These are phyloP conservation scores for Yamadazyma pseudoaaseri DNA, from an alignment of 1,139 yeast species.

Conservation along the genomic window DNA sequence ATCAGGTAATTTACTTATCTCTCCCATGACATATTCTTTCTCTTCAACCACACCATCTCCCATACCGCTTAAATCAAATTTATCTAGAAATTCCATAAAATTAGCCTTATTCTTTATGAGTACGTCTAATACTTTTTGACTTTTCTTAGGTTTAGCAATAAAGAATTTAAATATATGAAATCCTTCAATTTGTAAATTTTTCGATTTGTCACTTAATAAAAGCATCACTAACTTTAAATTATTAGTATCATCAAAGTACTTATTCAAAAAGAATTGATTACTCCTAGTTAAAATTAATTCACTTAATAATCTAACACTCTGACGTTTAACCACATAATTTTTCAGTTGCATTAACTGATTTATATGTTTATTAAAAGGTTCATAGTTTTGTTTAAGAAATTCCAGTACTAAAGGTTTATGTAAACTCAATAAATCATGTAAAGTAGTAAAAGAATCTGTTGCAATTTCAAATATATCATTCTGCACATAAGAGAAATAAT, in stretches of 20 bases:
- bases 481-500: slow-evolving; percentile 75
- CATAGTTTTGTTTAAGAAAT: slow-evolving; percentile 58
- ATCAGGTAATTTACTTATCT: slow-evolving; percentile 67
- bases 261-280: slow-evolving; percentile 70
- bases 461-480: slow-evolving; percentile 82
- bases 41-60: slow-evolving; percentile 79
- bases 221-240: slow-evolving; percentile 86
- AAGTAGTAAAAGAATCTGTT: slow-evolving; percentile 82
- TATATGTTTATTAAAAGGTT: slow-evolving; percentile 56
- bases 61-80: slow-evolving; percentile 61
- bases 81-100: slow-evolving; percentile 65
- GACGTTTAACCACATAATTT: slow-evolving; percentile 90
- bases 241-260: slow-evolving; percentile 76
- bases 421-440: slow-evolving; percentile 64
- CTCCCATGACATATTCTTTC: slow-evolving; percentile 73
- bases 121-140: slow-evolving; percentile 76
- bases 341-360: slow-evolving; percentile 70
- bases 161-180: slow-evolving; percentile 91
- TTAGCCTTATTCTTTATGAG: slow-evolving; percentile 79
- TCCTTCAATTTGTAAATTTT: slow-evolving; percentile 85
- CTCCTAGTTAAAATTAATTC: slow-evolving; percentile 73
- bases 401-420: slow-evolving; percentile 71
- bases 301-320: slow-evolving; percentile 75
- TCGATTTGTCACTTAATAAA: slow-evolving; percentile 81
- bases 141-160: slow-evolving; percentile 91